Percentiles rank a stretch among this genome's conserved stretches.
Conservation (phyloP, 495 filamentous ascomycete species). For the Thermochaetoides thermophila region DNA sequence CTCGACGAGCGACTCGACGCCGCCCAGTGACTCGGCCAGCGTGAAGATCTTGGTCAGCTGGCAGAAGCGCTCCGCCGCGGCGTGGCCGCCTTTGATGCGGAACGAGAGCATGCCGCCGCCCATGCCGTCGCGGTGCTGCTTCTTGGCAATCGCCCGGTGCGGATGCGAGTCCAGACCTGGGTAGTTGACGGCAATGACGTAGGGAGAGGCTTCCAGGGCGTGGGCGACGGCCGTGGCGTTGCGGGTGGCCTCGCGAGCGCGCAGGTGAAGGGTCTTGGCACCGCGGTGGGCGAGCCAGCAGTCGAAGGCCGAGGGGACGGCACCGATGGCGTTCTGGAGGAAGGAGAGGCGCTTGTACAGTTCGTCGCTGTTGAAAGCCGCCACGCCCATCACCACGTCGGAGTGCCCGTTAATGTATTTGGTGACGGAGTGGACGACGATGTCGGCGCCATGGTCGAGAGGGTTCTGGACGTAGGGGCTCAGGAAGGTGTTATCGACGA, state of each 20-base stretch:
- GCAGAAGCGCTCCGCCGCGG: constrained; percentile 84
- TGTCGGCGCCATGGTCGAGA: constrained; percentile 85
- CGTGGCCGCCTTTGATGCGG: constrained; percentile 78
- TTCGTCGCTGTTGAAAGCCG: constrained; percentile 79
- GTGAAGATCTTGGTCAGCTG: constrained; percentile 80
- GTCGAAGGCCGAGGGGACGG: constrained; percentile 88
- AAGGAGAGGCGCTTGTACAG: constrained; percentile 68
- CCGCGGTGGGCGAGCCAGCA: constrained; percentile 98
- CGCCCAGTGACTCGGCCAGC: constrained; percentile 82
- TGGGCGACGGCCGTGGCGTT: constrained; percentile 70
- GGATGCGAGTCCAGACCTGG: constrained; percentile 78
- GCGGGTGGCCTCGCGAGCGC: constrained; percentile 64
- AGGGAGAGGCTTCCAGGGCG: constrained; percentile 62
- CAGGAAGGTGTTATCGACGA: constrained; percentile 98
- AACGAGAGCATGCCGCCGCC: constrained; percentile 97
- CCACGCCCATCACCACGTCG: constrained; percentile 96
- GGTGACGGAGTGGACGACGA: constrained; percentile 98
- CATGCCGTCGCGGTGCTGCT: constrained; percentile 88
- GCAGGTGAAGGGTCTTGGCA: constrained; percentile 90
- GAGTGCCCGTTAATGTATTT: constrained; percentile 99
- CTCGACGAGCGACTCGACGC: constrained; percentile 85
- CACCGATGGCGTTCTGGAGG: constrained; percentile 94
- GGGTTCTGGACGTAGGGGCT: constrained; percentile 95
- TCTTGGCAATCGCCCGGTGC: constrained; percentile 66
- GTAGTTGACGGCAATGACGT: constrained; percentile 84